Evolutionary conservation across 2,329 filamentous ascomycete species (phyloP).

Genomic region (Neofusicoccum umdonicola): DNA sequence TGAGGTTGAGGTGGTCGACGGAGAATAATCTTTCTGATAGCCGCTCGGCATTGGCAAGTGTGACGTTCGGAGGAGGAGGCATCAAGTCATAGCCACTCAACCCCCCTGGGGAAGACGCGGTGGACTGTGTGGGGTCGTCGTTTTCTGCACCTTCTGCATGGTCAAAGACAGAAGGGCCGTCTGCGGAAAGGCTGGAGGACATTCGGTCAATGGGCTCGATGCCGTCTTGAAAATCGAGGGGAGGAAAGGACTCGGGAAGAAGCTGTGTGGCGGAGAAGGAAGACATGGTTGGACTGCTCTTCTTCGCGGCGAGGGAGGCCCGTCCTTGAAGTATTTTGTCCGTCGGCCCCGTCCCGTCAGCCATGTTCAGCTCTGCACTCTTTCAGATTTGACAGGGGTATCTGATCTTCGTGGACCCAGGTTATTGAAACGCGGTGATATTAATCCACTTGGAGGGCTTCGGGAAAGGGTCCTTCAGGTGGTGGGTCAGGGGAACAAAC

Average conservation of each 20-base stretch:
- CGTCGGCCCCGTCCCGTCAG: background rate
- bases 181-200: conserved; percentile 12
- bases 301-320: background rate
- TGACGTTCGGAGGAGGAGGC: conserved; percentile 25
- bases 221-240: background rate
- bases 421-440: background rate
- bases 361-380: background rate
- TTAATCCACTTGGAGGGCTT: background rate
- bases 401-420: background rate
- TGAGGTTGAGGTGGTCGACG: conserved; percentile 59
- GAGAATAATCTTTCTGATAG: conserved; percentile 65
- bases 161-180: conserved; percentile 13
- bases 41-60: conserved; percentile 44
- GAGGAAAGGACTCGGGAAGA: background rate
- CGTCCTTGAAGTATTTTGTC: background rate
- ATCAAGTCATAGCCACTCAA: conserved; percentile 24
- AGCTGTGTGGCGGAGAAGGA: background rate
- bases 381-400: background rate
- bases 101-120: conserved; percentile 4
- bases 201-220: background rate
- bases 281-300: conserved; percentile 12
- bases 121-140: conserved; percentile 1
- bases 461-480: background rate
- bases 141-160: background rate
- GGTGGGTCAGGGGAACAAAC: background rate